These are phyloP conservation scores for Aspergillus phoenicis DNA, from an alignment of 2,329 filamentous ascomycete genomes.

Conservation along the genomic window DNA sequence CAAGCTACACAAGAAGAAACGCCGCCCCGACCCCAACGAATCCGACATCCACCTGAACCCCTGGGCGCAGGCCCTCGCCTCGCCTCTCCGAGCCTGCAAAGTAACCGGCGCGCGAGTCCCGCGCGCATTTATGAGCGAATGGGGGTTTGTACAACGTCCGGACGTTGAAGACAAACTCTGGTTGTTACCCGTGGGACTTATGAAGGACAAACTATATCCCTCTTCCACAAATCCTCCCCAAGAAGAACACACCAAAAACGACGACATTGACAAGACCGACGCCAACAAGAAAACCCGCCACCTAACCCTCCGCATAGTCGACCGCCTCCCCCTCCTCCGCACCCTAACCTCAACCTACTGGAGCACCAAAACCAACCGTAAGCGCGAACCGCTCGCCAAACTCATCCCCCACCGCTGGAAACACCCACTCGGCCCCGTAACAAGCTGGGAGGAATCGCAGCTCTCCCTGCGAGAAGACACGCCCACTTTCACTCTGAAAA, in stretches of 20 bases:
- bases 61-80: slow-evolving; percentile 45
- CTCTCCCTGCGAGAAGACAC: slow-evolving; percentile 54
- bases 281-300: slow-evolving; percentile 8
- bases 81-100: slow-evolving; percentile 38
- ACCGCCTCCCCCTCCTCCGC: slow-evolving; percentile 31
- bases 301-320: slow-evolving; percentile 31
- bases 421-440: slow-evolving; percentile 33
- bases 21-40: slow-evolving; percentile 28
- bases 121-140: slow-evolving; percentile 36
- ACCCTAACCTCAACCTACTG: slow-evolving; percentile 20
- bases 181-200: slow-evolving; percentile 36
- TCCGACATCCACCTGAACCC: slow-evolving; percentile 39
- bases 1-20: slow-evolving; percentile 32
- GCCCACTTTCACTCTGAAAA: slow-evolving; percentile 43
- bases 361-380: slow-evolving; percentile 15
- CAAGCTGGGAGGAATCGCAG: slow-evolving; percentile 28
- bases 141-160: slow-evolving; percentile 38
- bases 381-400: slow-evolving; percentile 14
- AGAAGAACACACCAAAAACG: background rate
- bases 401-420: slow-evolving; percentile 42
- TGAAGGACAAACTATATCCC: slow-evolving; percentile 30
- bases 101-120: slow-evolving; percentile 39
- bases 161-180: slow-evolving; percentile 28
- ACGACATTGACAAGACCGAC: background rate
- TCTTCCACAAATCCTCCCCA: no score